Evolutionary conservation across 129 eudicot genomes (phyloP), one percentile per base, ranked within the genome.

Genomic region (Chrysanthemum lavandulifolium): DNA sequence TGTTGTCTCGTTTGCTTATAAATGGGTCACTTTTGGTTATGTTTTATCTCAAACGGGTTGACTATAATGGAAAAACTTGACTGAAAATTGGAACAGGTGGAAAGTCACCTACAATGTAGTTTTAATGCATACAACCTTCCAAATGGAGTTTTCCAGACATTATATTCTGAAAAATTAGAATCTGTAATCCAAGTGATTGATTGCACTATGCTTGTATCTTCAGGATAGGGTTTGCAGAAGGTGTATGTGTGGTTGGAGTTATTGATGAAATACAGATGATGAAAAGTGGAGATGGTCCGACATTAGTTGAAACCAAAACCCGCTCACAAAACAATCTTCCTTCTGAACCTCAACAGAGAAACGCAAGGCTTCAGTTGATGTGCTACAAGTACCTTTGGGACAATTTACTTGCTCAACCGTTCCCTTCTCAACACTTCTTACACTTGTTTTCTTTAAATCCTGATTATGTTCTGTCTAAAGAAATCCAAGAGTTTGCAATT

Each of bases 321-420:
- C 94, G 98, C 29, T 74, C 78, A 23, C 84, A 53, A 68, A 74
- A 83, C 65, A 79, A 64, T 43, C 86, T 87, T 71, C 98, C 98
- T 64, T 70, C 84, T 18, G 91, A 92, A 80, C 85, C 98, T 12
- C 98, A 92, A 57, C 75, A 66, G 45, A 87, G 98, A 83, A 92
- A 92, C 19, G 98, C 85, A 81, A 87, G 91, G 89, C 91, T 88
- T 78, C 97, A 92, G 61, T 67, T 88, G 47, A 92, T 92, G 97
- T 92, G 96, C 84, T 92, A 92, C 77, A 92, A 89, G 84, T 81
- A 81, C 75, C 75, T 92, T 47, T 86, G 96, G 91, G 96, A 92
- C 80, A 75, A 65, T 52, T 68, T 92, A 61, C 80, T 91, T 40
- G 29, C 84, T 65, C 81, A 83, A 13, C 75, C 72, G 8, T 88